Evolutionary conservation across 176 grass and related monocot genomes (phyloP).

Genomic region (Triticum monococcum): DNA sequence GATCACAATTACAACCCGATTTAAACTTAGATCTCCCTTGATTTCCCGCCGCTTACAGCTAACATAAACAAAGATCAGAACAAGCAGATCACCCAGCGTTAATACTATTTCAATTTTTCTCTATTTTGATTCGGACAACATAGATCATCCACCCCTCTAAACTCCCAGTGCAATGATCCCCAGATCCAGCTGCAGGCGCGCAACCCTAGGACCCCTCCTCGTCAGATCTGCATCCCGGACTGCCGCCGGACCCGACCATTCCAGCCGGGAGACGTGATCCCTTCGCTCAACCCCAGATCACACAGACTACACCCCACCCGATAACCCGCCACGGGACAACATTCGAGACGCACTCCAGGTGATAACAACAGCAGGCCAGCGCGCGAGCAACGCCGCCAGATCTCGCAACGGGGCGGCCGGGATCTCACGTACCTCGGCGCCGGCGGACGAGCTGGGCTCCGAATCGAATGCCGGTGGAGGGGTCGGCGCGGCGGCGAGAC

Average conservation of each 20-base stretch:
- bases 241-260: not conserved
- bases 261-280: not conserved
- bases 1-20: not conserved
- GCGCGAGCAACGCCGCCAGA: not conserved
- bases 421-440: not conserved
- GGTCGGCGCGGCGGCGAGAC: not conserved
- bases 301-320: constrained; percentile 7
- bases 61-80: not conserved
- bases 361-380: not conserved
- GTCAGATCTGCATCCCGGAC: constrained; percentile 2
- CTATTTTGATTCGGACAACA: not conserved
- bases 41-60: not conserved
- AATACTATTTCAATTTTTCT: not conserved
- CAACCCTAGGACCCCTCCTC: not conserved
- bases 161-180: not conserved
- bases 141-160: not conserved
- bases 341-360: not conserved
- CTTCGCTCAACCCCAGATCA: not conserved
- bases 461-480: not conserved
- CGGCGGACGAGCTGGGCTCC: not conserved
- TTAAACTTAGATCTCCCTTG: not conserved
- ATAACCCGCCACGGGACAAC: not conserved
- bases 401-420: not conserved
- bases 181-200: constrained; percentile 10
- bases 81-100: not conserved